Evolutionary conservation across 345 rosid genomes (phyloP), one percentile per base, ranked within the genome.

Genomic region (Luvunga scandens): DNA sequence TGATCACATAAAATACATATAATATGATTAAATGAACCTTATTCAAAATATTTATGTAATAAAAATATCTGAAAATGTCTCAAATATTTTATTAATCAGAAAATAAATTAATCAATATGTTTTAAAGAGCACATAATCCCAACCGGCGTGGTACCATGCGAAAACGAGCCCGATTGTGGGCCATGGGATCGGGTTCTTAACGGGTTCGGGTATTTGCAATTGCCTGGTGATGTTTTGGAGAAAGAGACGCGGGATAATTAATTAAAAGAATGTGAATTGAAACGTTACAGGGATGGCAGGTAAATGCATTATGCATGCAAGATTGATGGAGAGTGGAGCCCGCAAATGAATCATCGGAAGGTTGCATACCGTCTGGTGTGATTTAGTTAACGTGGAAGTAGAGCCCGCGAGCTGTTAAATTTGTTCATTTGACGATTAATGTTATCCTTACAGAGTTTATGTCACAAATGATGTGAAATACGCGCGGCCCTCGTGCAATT

Each of bases 71-170:
- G n/a, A n/a, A n/a, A n/a, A n/a, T n/a, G n/a, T n/a, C n/a, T n/a
- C n/a, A n/a, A n/a, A n/a, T n/a, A n/a, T n/a, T n/a, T n/a, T n/a
- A n/a, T n/a, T n/a, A n/a, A n/a, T n/a, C n/a, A n/a, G n/a, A n/a
- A n/a, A n/a, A n/a, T n/a, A n/a, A n/a, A n/a, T n/a, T n/a, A n/a
- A n/a, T n/a, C n/a, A n/a, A n/a, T n/a, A n/a, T n/a, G n/a, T n/a
- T n/a, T n/a, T n/a, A n/a, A n/a, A n/a, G n/a, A n/a, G n/a, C n/a
- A n/a, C n/a, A n/a, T n/a, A n/a, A n/a, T n/a, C n/a, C n/a, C n/a
- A n/a, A n/a, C n/a, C n/a, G 2, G 94, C 84, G 4, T 88, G 73
- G 68, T 90, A 91, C 95, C 94, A 91, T 0, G 91, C 79, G 56
- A 89, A 76, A 18, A 91, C 92, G 24, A 89, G 81, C 39, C 92